Conservation (phyloP, 2,329 filamentous ascomycete species). For the Curvularia hawaiiensis region DNA sequence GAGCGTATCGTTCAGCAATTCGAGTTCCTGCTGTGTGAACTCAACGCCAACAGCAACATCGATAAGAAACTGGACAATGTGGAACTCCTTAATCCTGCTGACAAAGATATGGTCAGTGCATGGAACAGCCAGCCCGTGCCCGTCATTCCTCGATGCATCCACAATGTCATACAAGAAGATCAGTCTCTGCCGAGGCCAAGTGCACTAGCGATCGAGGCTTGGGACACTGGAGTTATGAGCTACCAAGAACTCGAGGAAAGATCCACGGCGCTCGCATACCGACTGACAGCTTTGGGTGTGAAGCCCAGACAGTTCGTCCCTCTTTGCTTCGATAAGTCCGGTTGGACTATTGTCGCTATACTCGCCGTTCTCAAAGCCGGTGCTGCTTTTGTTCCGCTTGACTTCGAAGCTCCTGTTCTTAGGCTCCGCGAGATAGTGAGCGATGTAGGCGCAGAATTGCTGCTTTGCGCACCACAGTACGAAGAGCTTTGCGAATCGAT, state of each 20-base stretch:
- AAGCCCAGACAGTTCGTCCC: conserved; percentile 36
- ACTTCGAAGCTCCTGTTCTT: conserved; percentile 44
- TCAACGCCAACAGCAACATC: conserved; percentile 25
- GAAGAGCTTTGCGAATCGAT: conserved; percentile 33
- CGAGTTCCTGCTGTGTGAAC: conserved; percentile 31
- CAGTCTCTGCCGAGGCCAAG: conserved; percentile 25
- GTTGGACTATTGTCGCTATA: conserved; percentile 43
- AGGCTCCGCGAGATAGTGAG: conserved; percentile 45
- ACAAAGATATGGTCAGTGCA: conserved; percentile 24
- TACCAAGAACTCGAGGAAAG: conserved; percentile 39
- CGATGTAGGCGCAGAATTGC: conserved; percentile 37
- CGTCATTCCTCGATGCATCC: conserved; percentile 35
- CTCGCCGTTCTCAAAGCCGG: conserved; percentile 46
- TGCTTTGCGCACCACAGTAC: conserved; percentile 35
- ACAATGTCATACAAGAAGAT: conserved; percentile 35
- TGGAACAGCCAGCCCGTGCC: conserved; percentile 37
- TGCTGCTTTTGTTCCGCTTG: conserved; percentile 45
- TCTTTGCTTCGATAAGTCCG: conserved; percentile 46
- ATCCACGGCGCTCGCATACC: conserved; percentile 32
- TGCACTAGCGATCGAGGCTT: conserved; percentile 35
- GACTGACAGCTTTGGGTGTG: conserved; percentile 31
- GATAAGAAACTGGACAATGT: conserved; percentile 24
- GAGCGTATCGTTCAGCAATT: conserved; percentile 38
- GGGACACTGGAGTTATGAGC: conserved; percentile 34
- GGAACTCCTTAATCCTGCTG: conserved; percentile 27